Evolutionary conservation across 2,329 filamentous ascomycete genomes (phyloP).

Genomic region (Colletotrichum sublineola): DNA sequence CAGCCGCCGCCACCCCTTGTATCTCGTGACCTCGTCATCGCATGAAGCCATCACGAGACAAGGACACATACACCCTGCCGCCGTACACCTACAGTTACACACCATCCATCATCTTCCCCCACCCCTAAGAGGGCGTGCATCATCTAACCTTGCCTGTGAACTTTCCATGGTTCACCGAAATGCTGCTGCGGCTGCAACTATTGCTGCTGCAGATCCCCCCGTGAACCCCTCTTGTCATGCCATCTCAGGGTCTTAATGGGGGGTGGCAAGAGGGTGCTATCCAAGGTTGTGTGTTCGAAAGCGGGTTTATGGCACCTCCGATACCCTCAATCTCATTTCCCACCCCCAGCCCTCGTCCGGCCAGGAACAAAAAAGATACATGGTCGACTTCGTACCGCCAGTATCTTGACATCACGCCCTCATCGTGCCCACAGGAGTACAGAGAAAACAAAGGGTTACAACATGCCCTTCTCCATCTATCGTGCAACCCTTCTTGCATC

Average conservation of each 20-base stretch:
- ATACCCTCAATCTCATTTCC: neutral
- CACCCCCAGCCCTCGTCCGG: neutral
- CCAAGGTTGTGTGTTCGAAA: neutral
- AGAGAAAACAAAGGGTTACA: neutral
- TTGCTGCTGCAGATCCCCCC: conserved; percentile 15
- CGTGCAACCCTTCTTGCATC: conserved; percentile 23
- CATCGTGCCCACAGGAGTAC: conserved; percentile 24
- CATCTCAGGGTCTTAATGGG: conserved; percentile 26
- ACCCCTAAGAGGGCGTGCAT: neutral
- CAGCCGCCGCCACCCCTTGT: neutral
- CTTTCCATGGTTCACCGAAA: neutral
- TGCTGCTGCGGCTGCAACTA: conserved; percentile 1
- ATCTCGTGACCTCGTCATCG: conserved; percentile 27
- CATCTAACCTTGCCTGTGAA: neutral
- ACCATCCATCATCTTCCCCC: neutral
- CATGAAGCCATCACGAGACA: conserved; percentile 38
- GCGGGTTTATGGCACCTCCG: neutral
- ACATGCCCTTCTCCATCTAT: conserved; percentile 16
- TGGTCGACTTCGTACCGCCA: conserved; percentile 13
- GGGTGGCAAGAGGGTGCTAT: neutral
- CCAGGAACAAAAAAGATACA: conserved; percentile 5
- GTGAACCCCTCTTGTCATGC: conserved; percentile 13
- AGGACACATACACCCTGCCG: neutral
- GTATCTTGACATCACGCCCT: conserved; percentile 32
- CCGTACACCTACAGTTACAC: neutral